Base-by-base conservation (phyloP, 2,329 filamentous ascomycete species). In the Sphaerulina musiva region DNA sequence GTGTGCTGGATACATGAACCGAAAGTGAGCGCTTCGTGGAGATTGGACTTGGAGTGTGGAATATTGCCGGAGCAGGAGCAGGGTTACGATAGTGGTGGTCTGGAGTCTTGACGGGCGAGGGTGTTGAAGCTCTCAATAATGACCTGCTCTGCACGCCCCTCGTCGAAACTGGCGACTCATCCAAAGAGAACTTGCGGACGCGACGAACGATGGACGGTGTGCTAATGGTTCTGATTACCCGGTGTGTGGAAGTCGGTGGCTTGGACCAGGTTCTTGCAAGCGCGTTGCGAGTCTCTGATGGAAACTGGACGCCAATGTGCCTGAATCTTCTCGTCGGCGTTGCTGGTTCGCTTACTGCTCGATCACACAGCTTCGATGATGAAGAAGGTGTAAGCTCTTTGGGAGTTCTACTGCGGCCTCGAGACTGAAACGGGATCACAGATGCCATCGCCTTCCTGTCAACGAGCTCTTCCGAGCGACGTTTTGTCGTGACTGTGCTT, bases 401-500 rank as follows among this genome's bases (percentile, higher is more conserved):
- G 29, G 17, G 17, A 11, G 50, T 47, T 36, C 29, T 39, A 26
- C 38, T 53, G 29, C 45, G 23, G 20, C 45, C 38, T n/a, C 43
- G 43, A 36, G 36, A 14, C 7, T n/a, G 26, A 7, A 29, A 29
- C 26, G 5, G 26, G 26, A 29, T 29, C 26, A 3, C 5, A 29
- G 26, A 29, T 4, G 26, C 6, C 26, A 7, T 29, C 26, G 26
- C 26, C 26, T 6, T 29, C 6, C 34, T 38, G 10, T 36, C 32
- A 4, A 7, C 26, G 26, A 29, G 26, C 34, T 38, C 34, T 17
- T 7, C 36, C 36, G 12, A 20, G 14, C 9, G 23, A 17, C n/a
- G 6, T 38, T 12, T 38, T 17, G n/a, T 47, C 34, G 10, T 45
- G 17, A 59, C 34, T 7, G 54, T 56, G 12, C 29, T 41, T 31